These are phyloP conservation scores for Alternaria sp. DNA, from an alignment of 2,329 filamentous ascomycete species.

Conservation along the genomic window DNA sequence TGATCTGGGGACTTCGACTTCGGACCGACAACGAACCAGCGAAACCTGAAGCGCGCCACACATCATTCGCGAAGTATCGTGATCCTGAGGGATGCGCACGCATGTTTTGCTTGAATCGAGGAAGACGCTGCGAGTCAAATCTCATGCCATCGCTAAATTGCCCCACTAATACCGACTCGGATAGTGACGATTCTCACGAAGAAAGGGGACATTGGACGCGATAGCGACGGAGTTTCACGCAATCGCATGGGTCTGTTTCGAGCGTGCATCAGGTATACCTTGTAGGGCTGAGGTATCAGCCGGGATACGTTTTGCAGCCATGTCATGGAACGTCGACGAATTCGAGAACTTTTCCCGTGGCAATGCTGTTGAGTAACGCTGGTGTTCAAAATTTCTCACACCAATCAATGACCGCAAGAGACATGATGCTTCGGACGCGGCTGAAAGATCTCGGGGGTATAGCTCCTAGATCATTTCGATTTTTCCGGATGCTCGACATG, in stretches of 20 bases:
- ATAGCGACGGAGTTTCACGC: neutral
- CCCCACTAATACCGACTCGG: neutral
- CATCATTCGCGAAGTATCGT: neutral
- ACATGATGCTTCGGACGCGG: slow-evolving; percentile 7
- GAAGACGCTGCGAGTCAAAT: neutral
- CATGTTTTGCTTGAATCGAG: neutral
- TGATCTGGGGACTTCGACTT: neutral
- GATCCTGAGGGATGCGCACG: neutral
- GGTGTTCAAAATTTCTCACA: neutral
- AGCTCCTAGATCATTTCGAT: neutral
- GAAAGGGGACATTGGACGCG: neutral
- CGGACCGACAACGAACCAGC: neutral
- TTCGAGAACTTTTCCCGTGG: neutral
- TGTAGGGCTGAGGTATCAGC: slow-evolving; percentile 5
- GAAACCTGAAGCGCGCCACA: neutral
- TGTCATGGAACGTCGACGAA: neutral
- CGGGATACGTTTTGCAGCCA: neutral
- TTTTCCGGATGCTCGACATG: neutral
- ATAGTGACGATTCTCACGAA: neutral
- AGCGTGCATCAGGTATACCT: slow-evolving; percentile 1
- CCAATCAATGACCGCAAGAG: neutral
- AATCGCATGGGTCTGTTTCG: slow-evolving; percentile 5
- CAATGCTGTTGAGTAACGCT: neutral
- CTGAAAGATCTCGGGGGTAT: slow-evolving; percentile 2
- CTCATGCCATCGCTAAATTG: neutral